Base-by-base conservation (phyloP, 345 rosid genomes). In the Turritis glabra region DNA sequence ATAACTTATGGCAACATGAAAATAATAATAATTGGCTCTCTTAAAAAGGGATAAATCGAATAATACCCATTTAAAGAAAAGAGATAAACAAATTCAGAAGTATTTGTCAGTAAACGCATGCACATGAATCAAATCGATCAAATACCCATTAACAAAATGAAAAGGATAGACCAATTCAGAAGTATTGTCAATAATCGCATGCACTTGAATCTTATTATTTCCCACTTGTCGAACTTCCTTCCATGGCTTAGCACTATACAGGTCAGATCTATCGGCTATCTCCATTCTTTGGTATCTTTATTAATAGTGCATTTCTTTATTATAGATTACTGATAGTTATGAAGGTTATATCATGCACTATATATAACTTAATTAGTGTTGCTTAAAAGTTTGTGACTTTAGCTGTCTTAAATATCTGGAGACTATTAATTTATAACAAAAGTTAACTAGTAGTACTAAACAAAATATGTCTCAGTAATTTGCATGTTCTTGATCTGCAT, bases 401-500 rank as follows among this genome's bases (percentile, higher is more conserved):
- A 54, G 71, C 27, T 77, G 30, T 70, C 65, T 54, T 59, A 70
- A 46, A 70, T 63, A 69, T 54, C 44, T 70, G 66, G 60, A 46
- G 65, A 70, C 27, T 48, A 60, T 69, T 77, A 63, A 10, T 70
- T 70, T 63, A 62, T 76, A 25, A 46, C 64, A 63, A 69, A 67
- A 62, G 48, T 32, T 29, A n/a, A n/a, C n/a, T n/a, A n/a, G n/a
- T n/a, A 37, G 7, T 27, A 68, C 2, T 52, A 69, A 76, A 68
- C 27, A 69, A 76, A 44, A 14, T 3, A 8, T 9, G 58, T 76
- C 50, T 33, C 18, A 40, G 65, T 32, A 54, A 32, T 33, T 64
- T 64, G 72, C 76, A 71, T 77, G 80, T 71, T 71, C 72, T 64
- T 56, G 72, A 71, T 77, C 72, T 70, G 72, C 72, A 71, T 71